These are phyloP conservation scores for Xylariales sp. DNA, from an alignment of 2,329 filamentous ascomycete species.

Conservation along the genomic window DNA sequence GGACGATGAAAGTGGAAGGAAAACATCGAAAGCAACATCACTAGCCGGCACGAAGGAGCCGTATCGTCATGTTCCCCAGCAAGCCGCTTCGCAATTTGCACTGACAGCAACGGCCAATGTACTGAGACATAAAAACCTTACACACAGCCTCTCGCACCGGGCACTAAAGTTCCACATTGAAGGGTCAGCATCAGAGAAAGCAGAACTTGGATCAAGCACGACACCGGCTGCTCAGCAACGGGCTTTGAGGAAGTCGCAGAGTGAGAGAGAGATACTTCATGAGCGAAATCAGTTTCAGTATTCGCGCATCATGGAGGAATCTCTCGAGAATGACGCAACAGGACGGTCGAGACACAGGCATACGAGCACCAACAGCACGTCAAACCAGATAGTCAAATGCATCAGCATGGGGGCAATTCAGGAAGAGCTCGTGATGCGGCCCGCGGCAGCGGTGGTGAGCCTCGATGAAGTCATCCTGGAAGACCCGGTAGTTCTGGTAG, in stretches of 20 bases:
- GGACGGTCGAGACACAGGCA: conserved; percentile 3
- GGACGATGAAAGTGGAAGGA: background rate
- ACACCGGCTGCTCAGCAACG: conserved; percentile 31
- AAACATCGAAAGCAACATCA: conserved; percentile 9
- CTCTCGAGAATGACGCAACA: conserved; percentile 24
- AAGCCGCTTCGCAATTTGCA: conserved; percentile 51
- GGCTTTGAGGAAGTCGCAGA: conserved; percentile 33
- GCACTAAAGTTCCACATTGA: conserved; percentile 37
- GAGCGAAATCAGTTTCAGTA: conserved; percentile 42
- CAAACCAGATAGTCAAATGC: background rate
- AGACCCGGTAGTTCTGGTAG: conserved; percentile 20
- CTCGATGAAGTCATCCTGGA: conserved; percentile 15
- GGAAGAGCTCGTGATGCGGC: background rate
- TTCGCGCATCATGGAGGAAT: conserved; percentile 31
- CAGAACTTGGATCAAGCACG: too few species aligned
- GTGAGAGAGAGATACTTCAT: conserved; percentile 31
- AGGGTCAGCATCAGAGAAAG: conserved; percentile 21
- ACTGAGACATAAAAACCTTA: conserved; percentile 29
- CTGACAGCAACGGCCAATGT: conserved; percentile 45
- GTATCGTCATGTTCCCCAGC: conserved; percentile 48
- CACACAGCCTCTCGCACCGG: conserved; percentile 39
- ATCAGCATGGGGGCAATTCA: background rate
- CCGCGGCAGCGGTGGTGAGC: background rate
- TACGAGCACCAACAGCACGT: conserved; percentile 11
- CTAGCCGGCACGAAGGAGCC: conserved; percentile 9